Evolutionary conservation across 208 protist species (phyloP).

Genomic region (Crithidia brevicula): DNA sequence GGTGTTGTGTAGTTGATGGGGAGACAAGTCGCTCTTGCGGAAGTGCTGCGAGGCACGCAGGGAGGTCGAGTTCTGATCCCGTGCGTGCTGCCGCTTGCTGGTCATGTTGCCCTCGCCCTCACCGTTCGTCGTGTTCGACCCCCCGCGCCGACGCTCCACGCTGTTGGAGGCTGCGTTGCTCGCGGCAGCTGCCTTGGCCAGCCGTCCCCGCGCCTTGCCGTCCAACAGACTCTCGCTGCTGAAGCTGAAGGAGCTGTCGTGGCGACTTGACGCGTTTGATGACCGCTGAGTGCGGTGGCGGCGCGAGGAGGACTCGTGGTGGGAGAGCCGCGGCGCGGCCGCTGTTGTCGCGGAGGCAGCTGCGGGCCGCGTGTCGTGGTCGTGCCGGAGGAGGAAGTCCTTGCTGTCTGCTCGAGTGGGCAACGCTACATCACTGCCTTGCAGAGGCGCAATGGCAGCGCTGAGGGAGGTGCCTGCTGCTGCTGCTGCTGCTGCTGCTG

Average conservation of each 20-base stretch:
- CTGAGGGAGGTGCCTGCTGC: slow-evolving; percentile 3
- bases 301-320: not conserved
- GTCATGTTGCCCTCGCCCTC: not conserved
- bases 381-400: slow-evolving; percentile 20
- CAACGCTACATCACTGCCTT: slow-evolving; percentile 7
- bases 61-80: not conserved
- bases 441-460: slow-evolving; percentile 2
- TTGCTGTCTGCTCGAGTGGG: slow-evolving; percentile 30
- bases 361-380: not conserved
- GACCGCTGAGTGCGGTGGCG: slow-evolving; percentile 11
- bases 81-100: not conserved
- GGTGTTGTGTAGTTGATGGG: not conserved
- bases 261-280: not conserved
- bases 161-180: slow-evolving; percentile 22
- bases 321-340: too few relatives aligned
- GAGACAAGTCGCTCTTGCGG: not conserved
- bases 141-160: slow-evolving; percentile 17
- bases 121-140: too few relatives aligned
- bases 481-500: not conserved
- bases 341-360: not conserved
- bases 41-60: slow-evolving; percentile 13
- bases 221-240: slow-evolving; percentile 30
- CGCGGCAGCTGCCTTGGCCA: slow-evolving; percentile 27
- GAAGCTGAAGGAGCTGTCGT: slow-evolving; percentile 29
- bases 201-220: slow-evolving; percentile 22